phyloP scores from a whole-genome alignment of 2,329 filamentous ascomycete genomes.

The Aspergillus versicolor region DNA sequence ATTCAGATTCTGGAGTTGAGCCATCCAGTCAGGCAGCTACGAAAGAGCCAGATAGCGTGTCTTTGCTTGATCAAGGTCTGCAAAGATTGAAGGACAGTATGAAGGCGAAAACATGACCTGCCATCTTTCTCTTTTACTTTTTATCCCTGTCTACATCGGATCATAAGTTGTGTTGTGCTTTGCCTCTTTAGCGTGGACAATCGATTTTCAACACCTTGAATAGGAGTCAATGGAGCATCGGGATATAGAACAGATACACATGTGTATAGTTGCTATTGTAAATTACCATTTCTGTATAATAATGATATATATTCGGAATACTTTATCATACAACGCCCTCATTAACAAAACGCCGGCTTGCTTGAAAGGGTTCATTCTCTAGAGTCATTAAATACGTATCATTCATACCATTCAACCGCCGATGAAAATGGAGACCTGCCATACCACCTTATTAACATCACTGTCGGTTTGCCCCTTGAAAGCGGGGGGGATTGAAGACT shows the following conservation, averaged over 20 bases:
- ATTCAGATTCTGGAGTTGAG: no score
- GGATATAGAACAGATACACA: conserved; percentile 10
- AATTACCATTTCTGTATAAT: conserved; percentile 26
- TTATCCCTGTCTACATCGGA: conserved; percentile 14
- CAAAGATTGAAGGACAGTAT: conserved; percentile 28
- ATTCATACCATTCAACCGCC: conserved; percentile 28
- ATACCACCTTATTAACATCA: background rate
- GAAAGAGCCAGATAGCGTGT: conserved; percentile 15
- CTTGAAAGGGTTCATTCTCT: conserved; percentile 9
- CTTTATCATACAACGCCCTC: conserved; percentile 5
- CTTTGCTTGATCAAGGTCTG: conserved; percentile 31
- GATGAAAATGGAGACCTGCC: conserved; percentile 39
- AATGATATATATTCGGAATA: conserved; percentile 4
- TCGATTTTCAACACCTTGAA: conserved; percentile 4
- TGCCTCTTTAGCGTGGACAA: conserved; percentile 19
- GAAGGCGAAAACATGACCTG: conserved; percentile 26
- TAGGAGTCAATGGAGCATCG: conserved; percentile 10
- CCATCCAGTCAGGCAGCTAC: conserved; percentile 44
- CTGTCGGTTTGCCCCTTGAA: background rate
- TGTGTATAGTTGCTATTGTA: conserved; percentile 8
- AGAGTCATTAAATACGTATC: conserved; percentile 7
- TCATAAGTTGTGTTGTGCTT: conserved; percentile 17
- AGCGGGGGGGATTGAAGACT: conserved; percentile 30
- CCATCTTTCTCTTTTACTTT: conserved; percentile 15
- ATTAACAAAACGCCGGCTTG: conserved; percentile 15